Percentiles rank a stretch among this genome's conserved stretches.
phyloP scores from a whole-genome alignment of 305 asterid genomes.

The Fraxinus baroniana region DNA sequence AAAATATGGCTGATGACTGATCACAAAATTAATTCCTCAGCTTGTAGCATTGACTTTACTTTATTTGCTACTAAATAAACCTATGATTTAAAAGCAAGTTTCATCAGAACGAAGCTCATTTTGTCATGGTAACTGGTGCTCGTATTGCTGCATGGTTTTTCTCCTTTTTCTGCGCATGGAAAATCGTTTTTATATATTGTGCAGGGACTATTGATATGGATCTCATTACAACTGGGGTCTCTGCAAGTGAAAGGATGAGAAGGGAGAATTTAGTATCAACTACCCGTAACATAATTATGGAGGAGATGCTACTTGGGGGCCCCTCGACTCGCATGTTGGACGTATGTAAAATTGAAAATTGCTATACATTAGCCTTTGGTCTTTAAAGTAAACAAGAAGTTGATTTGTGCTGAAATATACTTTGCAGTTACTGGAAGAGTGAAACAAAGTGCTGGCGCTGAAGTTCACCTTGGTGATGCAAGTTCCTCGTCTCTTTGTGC shows the following conservation, averaged over 20 bases:
- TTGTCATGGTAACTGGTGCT: neutral
- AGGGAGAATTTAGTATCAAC: conserved; percentile 73
- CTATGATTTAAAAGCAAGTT: neutral
- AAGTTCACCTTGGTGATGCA: conserved; percentile 76
- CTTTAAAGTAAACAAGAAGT: neutral
- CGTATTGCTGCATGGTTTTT: neutral
- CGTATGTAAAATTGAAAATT: conserved; percentile 36
- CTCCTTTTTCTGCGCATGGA: conserved; percentile 10
- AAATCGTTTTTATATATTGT: conserved; percentile 6
- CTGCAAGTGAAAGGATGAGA: conserved; percentile 95
- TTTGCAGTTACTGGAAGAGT: conserved; percentile 75
- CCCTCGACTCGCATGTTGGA: conserved; percentile 70
- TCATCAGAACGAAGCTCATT: neutral
- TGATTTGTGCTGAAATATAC: conserved; percentile 20
- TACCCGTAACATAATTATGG: conserved; percentile 74
- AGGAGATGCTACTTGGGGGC: conserved; percentile 87
- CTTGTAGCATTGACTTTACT: neutral
- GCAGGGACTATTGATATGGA: conserved; percentile 98
- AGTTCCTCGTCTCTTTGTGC: conserved; percentile 24
- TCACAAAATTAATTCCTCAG: neutral
- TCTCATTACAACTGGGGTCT: conserved; percentile 93
- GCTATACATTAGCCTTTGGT: neutral
- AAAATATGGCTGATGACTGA: neutral
- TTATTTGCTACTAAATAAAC: neutral
- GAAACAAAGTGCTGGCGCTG: conserved; percentile 53